Evolutionary conservation across 2,329 filamentous ascomycete genomes (phyloP).

Genomic region (Cladophialophora carrionii): DNA sequence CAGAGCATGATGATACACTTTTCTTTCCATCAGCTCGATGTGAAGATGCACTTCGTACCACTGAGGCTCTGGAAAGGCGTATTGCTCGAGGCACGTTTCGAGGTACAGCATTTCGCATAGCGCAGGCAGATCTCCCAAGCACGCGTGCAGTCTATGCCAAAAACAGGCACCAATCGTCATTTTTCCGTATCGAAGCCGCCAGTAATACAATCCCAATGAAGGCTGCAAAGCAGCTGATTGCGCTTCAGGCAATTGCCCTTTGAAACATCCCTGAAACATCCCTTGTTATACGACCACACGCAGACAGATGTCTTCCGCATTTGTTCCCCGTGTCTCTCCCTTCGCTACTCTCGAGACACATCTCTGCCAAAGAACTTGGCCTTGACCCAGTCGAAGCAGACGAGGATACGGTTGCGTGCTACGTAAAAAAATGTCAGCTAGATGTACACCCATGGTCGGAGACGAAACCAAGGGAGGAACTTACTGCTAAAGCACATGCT

Average conservation of each 20-base stretch:
- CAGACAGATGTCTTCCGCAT: not conserved
- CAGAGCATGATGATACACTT: not conserved
- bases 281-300: not conserved
- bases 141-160: not conserved
- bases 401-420: constrained; percentile 93
- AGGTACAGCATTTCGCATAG: no score
- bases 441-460: not conserved
- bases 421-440: constrained; percentile 12
- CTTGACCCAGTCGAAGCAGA: constrained; percentile 94
- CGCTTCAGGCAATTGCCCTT: not conserved
- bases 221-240: not conserved
- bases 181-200: not conserved
- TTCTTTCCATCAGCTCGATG: not conserved
- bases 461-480: constrained; percentile 50
- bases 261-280: not conserved
- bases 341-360: constrained; percentile 59
- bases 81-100: not conserved
- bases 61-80: not conserved
- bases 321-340: not conserved
- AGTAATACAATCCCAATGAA: not conserved
- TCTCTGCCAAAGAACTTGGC: constrained; percentile 95
- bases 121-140: not conserved
- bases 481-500: constrained; percentile 99
- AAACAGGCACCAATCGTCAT: not conserved
- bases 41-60: not conserved